phyloP scores from a whole-genome alignment of 2,329 filamentous ascomycete species.

The Aureobasidium namibiae region DNA sequence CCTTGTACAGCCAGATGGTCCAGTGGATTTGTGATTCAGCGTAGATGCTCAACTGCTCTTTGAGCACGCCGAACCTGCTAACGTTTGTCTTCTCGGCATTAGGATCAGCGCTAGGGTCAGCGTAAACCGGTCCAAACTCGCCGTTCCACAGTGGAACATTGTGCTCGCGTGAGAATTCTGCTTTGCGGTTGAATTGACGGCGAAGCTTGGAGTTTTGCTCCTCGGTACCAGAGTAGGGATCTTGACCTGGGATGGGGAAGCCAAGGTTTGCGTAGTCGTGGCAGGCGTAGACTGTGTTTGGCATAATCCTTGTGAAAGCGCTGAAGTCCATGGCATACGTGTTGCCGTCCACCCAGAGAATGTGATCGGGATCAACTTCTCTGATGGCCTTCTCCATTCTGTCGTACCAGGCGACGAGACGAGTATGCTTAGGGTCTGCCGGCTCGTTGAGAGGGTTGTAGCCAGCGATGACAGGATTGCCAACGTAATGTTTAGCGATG shows the following conservation, averaged over 20 bases:
- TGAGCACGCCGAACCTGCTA: slow-evolving; percentile 35
- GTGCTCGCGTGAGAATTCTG: slow-evolving; percentile 34
- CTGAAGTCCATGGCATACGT: slow-evolving; percentile 46
- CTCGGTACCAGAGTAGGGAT: slow-evolving; percentile 31
- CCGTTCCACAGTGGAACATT: slow-evolving; percentile 43
- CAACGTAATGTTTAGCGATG: slow-evolving; percentile 34
- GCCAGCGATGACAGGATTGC: slow-evolving; percentile 31
- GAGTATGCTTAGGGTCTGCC: slow-evolving; percentile 36
- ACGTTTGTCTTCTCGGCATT: slow-evolving; percentile 32
- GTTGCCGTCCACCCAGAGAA: slow-evolving; percentile 45
- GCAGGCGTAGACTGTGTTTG: slow-evolving; percentile 40
- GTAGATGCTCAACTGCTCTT: slow-evolving; percentile 44
- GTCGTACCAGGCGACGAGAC: slow-evolving; percentile 37
- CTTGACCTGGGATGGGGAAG: slow-evolving; percentile 32
- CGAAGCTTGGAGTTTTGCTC: slow-evolving; percentile 33
- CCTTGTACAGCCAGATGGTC: slow-evolving; percentile 42
- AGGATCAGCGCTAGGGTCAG: slow-evolving; percentile 30
- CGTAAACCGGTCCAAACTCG: slow-evolving; percentile 42
- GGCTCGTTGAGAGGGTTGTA: slow-evolving; percentile 44
- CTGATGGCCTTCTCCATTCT: slow-evolving; percentile 38
- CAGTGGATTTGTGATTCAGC: slow-evolving; percentile 45
- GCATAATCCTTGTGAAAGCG: slow-evolving; percentile 34
- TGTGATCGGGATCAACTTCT: slow-evolving; percentile 36
- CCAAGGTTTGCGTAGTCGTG: slow-evolving; percentile 45
- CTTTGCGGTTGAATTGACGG: slow-evolving; percentile 30